Evolutionary conservation across 2,329 filamentous ascomycete genomes (phyloP).

Genomic region (Emericellopsis atlantica): DNA sequence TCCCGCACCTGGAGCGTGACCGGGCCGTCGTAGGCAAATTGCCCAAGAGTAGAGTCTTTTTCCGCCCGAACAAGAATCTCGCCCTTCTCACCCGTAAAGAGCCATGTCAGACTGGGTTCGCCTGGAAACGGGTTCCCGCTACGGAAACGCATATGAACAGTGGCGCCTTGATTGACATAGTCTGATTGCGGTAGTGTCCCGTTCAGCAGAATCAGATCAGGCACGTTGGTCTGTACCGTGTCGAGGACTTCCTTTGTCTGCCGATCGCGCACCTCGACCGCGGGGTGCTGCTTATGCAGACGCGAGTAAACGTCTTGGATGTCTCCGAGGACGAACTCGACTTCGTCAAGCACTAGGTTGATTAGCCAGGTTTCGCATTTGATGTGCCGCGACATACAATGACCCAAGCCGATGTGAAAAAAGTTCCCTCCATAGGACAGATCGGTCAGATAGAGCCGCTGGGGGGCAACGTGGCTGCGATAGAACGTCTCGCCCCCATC

Average conservation of each 20-base stretch:
- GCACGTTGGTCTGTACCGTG: neutral
- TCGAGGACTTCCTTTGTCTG: neutral
- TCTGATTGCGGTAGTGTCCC: neutral
- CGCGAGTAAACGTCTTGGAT: neutral
- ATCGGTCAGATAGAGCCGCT: neutral
- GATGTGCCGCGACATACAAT: neutral
- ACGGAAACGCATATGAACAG: neutral
- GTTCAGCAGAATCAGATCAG: neutral
- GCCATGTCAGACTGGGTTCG: neutral
- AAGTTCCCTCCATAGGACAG: neutral
- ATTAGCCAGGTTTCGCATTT: slow-evolving; percentile 1
- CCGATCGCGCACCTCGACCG: neutral
- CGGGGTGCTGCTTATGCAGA: neutral
- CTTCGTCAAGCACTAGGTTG: neutral
- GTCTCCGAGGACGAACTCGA: neutral
- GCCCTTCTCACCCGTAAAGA: neutral
- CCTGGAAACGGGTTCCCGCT: neutral
- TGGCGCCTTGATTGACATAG: neutral
- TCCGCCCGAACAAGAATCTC: neutral
- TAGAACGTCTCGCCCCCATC: neutral
- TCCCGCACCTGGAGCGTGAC: neutral
- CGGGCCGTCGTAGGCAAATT: neutral
- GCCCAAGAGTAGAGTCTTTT: neutral
- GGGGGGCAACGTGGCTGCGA: neutral
- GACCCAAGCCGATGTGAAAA: neutral